A percentile compares a stretch with the other conserved stretches of the same genome.
Evolutionary conservation across 2,329 filamentous ascomycete species (phyloP).

Genomic region (Dactylellina haptotyla): DNA sequence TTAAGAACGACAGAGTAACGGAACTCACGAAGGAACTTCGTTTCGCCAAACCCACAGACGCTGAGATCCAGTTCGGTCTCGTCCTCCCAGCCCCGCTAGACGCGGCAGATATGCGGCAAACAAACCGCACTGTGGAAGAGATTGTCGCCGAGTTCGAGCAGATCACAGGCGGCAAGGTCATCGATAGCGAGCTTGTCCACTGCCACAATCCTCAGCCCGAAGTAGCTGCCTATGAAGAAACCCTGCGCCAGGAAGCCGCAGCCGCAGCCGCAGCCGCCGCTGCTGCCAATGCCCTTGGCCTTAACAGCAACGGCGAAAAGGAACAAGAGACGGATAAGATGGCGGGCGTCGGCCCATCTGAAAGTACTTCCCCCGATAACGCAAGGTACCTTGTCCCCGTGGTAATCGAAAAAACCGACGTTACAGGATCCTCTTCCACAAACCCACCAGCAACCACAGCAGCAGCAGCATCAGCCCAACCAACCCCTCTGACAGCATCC

Average conservation of each 20-base stretch:
- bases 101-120: conserved; percentile 7
- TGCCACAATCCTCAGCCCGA: conserved; percentile 39
- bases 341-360: conserved; percentile 46
- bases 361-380: conserved; percentile 53
- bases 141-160: conserved; percentile 39
- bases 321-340: conserved; percentile 45
- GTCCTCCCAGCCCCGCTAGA: conserved; percentile 24
- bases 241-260: conserved; percentile 16
- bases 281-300: conserved; percentile 10
- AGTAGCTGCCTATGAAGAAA: conserved; percentile 42
- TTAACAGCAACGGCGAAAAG: conserved; percentile 14
- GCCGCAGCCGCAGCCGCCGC: conserved; percentile 29
- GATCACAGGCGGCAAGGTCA: conserved; percentile 21
- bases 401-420: conserved; percentile 53
- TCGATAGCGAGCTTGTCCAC: conserved; percentile 27
- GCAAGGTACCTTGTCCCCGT: conserved; percentile 53
- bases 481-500: background rate
- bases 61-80: conserved; percentile 33
- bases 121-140: conserved; percentile 16
- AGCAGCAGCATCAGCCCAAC: background rate
- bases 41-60: conserved; percentile 10
- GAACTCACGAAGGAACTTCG: conserved; percentile 39
- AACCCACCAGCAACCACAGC: conserved; percentile 12
- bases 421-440: conserved; percentile 47
- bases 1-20: conserved; percentile 61